These are phyloP conservation scores for Dichotomopilus funicola DNA, from an alignment of 2,329 filamentous ascomycete species.

Conservation along the genomic window DNA sequence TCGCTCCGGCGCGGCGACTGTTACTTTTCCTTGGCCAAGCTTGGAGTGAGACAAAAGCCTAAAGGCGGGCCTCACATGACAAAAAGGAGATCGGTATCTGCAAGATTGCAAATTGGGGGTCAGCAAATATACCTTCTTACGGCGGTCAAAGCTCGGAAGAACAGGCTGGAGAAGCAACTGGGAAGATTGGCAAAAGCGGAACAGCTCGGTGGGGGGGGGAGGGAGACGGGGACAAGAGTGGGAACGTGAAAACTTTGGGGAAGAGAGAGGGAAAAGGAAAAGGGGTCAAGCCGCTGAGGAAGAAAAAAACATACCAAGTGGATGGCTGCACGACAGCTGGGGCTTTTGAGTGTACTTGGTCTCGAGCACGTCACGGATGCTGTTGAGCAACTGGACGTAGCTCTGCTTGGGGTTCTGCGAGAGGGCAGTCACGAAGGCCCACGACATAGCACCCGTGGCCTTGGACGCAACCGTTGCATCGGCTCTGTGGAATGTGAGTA, in stretches of 20 bases:
- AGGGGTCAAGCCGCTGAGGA: background rate
- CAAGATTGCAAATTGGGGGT: too few relatives aligned
- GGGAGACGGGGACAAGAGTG: background rate
- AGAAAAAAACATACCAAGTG: slow-evolving; percentile 62
- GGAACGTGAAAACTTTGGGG: background rate
- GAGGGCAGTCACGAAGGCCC: slow-evolving; percentile 86
- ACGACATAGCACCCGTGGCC: slow-evolving; percentile 97
- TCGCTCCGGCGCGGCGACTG: too few relatives aligned
- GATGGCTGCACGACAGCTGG: slow-evolving; percentile 92
- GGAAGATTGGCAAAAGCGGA: too few relatives aligned
- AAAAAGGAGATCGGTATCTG: slow-evolving; percentile 23
- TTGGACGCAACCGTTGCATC: slow-evolving; percentile 83
- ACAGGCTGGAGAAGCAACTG: too few relatives aligned
- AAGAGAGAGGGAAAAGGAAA: background rate
- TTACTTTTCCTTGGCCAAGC: background rate
- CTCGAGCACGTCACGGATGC: slow-evolving; percentile 81
- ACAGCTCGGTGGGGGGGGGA: too few relatives aligned
- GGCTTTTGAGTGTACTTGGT: slow-evolving; percentile 91
- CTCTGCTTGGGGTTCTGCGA: slow-evolving; percentile 93
- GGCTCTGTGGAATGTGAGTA: slow-evolving; percentile 51
- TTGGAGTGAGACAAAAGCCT: background rate
- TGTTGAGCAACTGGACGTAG: slow-evolving; percentile 93
- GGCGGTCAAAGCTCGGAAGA: too few relatives aligned
- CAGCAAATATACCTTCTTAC: too few relatives aligned
- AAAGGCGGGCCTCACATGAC: slow-evolving; percentile 19